phyloP scores from a whole-genome alignment of 352 stramenopile species.

The Phytophthora vignae region DNA sequence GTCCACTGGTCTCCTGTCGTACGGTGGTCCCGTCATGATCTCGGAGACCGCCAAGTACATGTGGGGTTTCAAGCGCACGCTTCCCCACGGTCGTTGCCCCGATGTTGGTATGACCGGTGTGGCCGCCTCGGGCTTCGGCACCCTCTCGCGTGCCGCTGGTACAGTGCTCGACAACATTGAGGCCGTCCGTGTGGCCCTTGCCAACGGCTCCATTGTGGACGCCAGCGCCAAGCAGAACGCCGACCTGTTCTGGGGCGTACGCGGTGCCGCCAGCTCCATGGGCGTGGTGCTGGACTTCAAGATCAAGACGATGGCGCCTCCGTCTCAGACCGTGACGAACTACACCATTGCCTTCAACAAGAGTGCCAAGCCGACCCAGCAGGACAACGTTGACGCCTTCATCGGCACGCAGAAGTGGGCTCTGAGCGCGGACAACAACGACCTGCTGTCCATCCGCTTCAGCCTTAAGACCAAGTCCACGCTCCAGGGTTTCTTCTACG shows the following conservation, averaged over 20 bases:
- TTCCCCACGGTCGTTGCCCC: neutral
- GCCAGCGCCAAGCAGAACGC: neutral
- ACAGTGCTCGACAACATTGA: neutral
- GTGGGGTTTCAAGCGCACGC: neutral
- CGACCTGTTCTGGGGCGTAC: neutral
- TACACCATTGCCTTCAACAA: too few relatives aligned
- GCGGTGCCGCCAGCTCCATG: neutral
- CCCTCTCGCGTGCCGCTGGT: neutral
- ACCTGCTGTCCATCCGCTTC: constrained; percentile 37
- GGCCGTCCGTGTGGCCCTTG: neutral
- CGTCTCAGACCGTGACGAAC: too few relatives aligned
- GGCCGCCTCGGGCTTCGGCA: neutral
- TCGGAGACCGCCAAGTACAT: neutral
- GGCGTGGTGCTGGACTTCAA: too few relatives aligned
- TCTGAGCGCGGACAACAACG: constrained; percentile 33
- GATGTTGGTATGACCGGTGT: neutral
- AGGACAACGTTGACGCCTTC: constrained; percentile 34
- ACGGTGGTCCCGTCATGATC: neutral
- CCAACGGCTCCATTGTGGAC: neutral
- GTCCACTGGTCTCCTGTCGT: neutral
- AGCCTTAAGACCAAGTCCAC: constrained; percentile 20
- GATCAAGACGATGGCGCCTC: too few relatives aligned
- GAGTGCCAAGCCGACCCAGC: constrained; percentile 24
- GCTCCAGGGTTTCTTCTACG: constrained; percentile 34
- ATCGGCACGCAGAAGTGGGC: constrained; percentile 35